Conservation (phyloP, 2,329 filamentous ascomycete species). For the Trichoderma brevicompactum region DNA sequence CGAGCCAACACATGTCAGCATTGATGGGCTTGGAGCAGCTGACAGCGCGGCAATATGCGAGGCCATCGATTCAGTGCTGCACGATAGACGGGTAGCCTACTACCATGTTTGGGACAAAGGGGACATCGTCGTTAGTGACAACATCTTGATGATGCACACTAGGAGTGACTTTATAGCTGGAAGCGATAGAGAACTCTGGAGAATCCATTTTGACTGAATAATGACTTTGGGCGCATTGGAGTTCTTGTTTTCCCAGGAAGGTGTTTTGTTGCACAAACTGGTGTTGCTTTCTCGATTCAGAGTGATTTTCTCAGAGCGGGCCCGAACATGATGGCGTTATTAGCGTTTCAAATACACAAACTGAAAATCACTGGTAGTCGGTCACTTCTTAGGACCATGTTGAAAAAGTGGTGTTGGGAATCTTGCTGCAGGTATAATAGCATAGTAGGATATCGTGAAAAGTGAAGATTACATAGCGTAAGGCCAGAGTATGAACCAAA, state of each 20-base stretch:
- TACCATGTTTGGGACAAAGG: slow-evolving; percentile 60
- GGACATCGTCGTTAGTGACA: slow-evolving; percentile 59
- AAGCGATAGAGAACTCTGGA: slow-evolving; percentile 53
- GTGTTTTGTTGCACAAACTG: not conserved
- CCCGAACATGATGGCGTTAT: not conserved
- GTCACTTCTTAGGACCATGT: not conserved
- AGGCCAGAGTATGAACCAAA: too few species aligned
- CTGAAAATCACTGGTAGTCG: too few species aligned
- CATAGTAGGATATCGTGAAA: not conserved
- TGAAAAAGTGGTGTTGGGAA: too few species aligned
- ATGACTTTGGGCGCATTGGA: not conserved
- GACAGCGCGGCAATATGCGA: slow-evolving; percentile 46
- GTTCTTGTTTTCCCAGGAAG: not conserved
- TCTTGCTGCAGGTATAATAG: too few species aligned
- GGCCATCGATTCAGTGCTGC: slow-evolving; percentile 48
- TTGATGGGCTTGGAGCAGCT: slow-evolving; percentile 43
- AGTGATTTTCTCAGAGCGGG: not conserved
- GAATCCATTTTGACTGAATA: slow-evolving; percentile 53
- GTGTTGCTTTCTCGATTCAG: not conserved
- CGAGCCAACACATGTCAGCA: slow-evolving; percentile 49
- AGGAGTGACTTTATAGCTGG: slow-evolving; percentile 51
- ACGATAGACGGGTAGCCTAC: slow-evolving; percentile 55
- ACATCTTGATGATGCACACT: slow-evolving; percentile 55
- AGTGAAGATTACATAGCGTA: too few species aligned
- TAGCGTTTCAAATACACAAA: not conserved